Evolutionary conservation across 805 yeast genomes (phyloP), one percentile per base, ranked within the genome.

Genomic region (Saturnispora gosingensis): DNA sequence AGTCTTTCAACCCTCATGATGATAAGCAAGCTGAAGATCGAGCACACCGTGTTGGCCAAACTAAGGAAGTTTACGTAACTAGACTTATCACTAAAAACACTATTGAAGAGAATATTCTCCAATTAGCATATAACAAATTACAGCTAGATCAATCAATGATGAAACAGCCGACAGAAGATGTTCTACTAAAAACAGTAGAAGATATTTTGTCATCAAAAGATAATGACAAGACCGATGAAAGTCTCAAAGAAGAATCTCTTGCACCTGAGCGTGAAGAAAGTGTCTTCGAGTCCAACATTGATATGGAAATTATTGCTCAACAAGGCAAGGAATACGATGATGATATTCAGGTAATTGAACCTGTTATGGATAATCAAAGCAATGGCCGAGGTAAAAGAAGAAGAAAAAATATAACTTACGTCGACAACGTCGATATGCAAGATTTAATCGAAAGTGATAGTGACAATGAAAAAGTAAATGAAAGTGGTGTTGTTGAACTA

Each of bases 21-120:
- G 99, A 93, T 64, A 85, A 85, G 63, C 99, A 93, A 70, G 99
- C 99, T 2, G 98, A 95, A 65, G 99, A 93, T 67, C 80, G 99
- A 64, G 96, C 98, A 0, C 99, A 93, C 67, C 78, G 99, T 44
- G 62, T 59, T 49, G 62, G 62, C n/a, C 62, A 59, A 50, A 57
- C 61, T 3, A 56, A 59, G 39, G 88, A 85, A 46, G 99, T 93
- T 20, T 71, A 73, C 49, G 96, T 95, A 16, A 76, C 79, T 40
- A 80, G 95, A 52, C 69, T 93, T 54, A 81, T 93, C 49, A 77
- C 85, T 9, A 76, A 75, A 56, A 75, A 80, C 52, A 81, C 96
- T 1, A 85, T 93, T 39, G 99, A 93, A 60, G 97, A 91, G 67
- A 88, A 85, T 59, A 90, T 93, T 59, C 74, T 83, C 54, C 82